phyloP scores from a whole-genome alignment of 116 monocot species.

The Cymodocea nodosa region DNA sequence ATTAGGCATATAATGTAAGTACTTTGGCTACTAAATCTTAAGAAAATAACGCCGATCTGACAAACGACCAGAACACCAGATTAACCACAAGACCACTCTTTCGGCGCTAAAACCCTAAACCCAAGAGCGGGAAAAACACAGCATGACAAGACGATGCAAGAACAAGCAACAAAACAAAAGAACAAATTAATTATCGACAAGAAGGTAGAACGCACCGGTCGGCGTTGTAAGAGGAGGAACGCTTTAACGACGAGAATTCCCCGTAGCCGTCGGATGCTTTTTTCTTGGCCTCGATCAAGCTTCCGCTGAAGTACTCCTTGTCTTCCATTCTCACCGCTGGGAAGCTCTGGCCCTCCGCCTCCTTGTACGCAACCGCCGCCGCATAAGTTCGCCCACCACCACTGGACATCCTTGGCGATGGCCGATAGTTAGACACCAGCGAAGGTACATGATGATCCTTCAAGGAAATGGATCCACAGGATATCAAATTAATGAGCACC shows the following conservation, averaged over 20 bases:
- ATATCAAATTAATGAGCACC: slow-evolving; percentile 74
- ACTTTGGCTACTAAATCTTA: too few species aligned
- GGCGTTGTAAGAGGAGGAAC: slow-evolving; percentile 70
- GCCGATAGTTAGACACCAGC: slow-evolving; percentile 17
- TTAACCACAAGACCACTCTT: too few species aligned
- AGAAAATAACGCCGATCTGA: too few species aligned
- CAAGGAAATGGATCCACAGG: slow-evolving; percentile 63
- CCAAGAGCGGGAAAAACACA: too few species aligned
- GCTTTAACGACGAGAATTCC: slow-evolving; percentile 26
- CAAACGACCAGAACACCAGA: too few species aligned
- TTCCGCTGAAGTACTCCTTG: slow-evolving; percentile 83
- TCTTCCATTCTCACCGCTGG: slow-evolving; percentile 20
- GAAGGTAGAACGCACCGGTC: slow-evolving; percentile 32
- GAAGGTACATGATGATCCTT: slow-evolving; percentile 23
- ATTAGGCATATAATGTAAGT: too few species aligned
- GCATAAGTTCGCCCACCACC: neutral
- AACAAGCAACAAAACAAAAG: neutral
- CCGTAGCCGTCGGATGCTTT: neutral
- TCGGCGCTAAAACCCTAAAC: neutral
- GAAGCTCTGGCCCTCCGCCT: slow-evolving; percentile 1
- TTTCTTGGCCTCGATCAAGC: slow-evolving; percentile 57
- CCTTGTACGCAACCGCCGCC: slow-evolving; percentile 1
- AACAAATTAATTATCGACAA: neutral
- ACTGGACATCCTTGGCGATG: slow-evolving; percentile 18
- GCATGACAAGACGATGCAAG: neutral